Conservation (phyloP, 805 yeast species). For the Candida berthetii region DNA sequence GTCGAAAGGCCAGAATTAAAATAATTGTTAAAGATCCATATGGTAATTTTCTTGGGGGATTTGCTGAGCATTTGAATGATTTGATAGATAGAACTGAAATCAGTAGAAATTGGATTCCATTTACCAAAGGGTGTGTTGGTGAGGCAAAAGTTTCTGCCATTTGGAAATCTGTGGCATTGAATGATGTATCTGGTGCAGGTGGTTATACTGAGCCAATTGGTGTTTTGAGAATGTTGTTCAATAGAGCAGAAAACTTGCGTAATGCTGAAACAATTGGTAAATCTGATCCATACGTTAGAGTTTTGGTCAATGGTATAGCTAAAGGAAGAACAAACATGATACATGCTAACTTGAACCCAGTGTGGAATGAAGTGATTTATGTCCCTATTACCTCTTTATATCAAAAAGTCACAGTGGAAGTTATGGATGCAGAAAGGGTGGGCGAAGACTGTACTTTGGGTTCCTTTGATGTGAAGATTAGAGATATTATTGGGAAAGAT, state of each 20-base stretch:
- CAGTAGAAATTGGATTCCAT: conserved; percentile 71
- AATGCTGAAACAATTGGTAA: conserved; percentile 87
- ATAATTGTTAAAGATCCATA: conserved; percentile 60
- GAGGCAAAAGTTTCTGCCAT: conserved; percentile 60
- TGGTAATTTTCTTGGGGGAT: conserved; percentile 51
- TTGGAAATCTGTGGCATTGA: conserved; percentile 85
- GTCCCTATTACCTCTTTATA: conserved; percentile 77
- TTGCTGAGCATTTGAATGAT: conserved; percentile 52
- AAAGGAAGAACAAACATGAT: conserved; percentile 71
- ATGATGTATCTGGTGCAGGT: conserved; percentile 61
- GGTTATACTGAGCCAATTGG: conserved; percentile 96
- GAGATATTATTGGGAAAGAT: conserved; percentile 58
- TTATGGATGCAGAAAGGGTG: conserved; percentile 80
- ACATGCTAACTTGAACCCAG: conserved; percentile 68
- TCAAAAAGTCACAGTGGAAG: conserved; percentile 80
- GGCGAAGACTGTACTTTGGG: conserved; percentile 89
- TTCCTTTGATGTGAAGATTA: conserved; percentile 61
- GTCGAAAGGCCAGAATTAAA: conserved; percentile 63
- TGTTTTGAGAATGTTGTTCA: conserved; percentile 68
- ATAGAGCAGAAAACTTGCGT: conserved; percentile 65
- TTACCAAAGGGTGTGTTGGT: conserved; percentile 57
- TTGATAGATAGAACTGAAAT: conserved; percentile 74
- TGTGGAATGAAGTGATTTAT: conserved; percentile 79
- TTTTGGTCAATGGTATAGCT: conserved; percentile 70
- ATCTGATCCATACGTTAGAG: conserved; percentile 85